These are phyloP conservation scores for Batkoa obscura DNA, from an alignment of 371 early-diverging fungal species.

Conservation along the genomic window DNA sequence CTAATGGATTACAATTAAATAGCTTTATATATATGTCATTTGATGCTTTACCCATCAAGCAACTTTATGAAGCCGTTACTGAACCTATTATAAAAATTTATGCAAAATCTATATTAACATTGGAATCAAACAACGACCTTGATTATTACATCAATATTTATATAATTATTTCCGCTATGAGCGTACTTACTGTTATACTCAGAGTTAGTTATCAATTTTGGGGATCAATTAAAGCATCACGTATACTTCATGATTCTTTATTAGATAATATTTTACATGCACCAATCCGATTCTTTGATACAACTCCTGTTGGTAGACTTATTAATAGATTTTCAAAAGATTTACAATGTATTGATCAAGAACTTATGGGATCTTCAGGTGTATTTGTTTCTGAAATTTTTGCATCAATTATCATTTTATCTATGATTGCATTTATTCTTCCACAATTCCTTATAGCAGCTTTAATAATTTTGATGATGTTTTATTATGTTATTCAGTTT, in stretches of 20 bases:
- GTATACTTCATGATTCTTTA: slow-evolving; percentile 22
- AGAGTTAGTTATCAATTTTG: slow-evolving; percentile 10
- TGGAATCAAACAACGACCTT: slow-evolving; percentile 9
- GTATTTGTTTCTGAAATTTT: slow-evolving; percentile 28
- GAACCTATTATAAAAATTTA: background rate
- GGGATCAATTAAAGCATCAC: slow-evolving; percentile 25
- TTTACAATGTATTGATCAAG: slow-evolving; percentile 47
- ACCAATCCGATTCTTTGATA: slow-evolving; percentile 64
- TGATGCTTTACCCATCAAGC: background rate
- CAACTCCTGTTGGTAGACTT: slow-evolving; percentile 73
- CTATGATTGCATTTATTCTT: slow-evolving; percentile 29
- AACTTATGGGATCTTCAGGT: slow-evolving; percentile 26
- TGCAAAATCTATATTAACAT: background rate
- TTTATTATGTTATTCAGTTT: slow-evolving; percentile 25
- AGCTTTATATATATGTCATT: no score
- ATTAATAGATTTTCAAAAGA: slow-evolving; percentile 66
- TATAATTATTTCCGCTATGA: slow-evolving; percentile 6
- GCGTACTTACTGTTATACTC: background rate
- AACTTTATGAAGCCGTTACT: background rate
- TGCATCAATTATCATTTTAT: slow-evolving; percentile 31
- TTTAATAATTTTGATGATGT: slow-evolving; percentile 15
- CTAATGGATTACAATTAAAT: background rate
- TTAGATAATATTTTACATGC: slow-evolving; percentile 33
- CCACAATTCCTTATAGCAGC: slow-evolving; percentile 33
- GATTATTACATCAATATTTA: slow-evolving; percentile 4